Percentiles rank a stretch among this genome's conserved stretches.
Conservation (phyloP, 1,284 basidiomycete genomes). For the Irpex lacteus region DNA sequence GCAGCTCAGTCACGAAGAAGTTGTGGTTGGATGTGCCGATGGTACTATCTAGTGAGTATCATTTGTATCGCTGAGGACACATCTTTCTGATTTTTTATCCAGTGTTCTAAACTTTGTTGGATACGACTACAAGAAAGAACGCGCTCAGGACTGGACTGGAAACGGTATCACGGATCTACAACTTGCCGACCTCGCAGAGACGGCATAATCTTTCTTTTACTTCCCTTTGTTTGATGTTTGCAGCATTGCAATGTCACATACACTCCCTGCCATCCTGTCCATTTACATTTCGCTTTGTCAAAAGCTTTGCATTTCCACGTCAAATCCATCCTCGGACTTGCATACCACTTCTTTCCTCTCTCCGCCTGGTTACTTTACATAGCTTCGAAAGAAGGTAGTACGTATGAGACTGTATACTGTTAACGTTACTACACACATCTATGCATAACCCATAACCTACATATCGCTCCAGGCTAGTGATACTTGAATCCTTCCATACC, state of each 20-base stretch:
- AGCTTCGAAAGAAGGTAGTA: background rate
- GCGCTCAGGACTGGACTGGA: background rate
- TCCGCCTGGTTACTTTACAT: background rate
- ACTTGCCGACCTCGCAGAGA: background rate
- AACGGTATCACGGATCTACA: background rate
- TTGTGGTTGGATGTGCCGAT: constrained; percentile 83
- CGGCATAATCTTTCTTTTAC: constrained; percentile 1
- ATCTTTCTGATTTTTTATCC: constrained; percentile 10
- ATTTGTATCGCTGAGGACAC: background rate
- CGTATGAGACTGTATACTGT: background rate
- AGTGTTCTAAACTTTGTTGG: constrained; percentile 78
- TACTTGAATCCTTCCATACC: background rate
- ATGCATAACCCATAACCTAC: background rate
- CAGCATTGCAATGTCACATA: background rate
- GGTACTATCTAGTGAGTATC: constrained; percentile 80
- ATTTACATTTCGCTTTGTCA: background rate
- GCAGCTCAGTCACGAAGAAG: constrained; percentile 83
- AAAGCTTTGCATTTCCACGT: background rate
- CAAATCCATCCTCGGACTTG: background rate
- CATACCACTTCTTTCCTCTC: background rate
- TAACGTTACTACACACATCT: background rate
- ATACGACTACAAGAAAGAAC: constrained; percentile 48
- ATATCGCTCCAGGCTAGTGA: background rate
- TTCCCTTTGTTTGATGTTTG: background rate
- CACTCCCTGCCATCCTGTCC: background rate